Base-by-base conservation (phyloP, 23 red algal species). In the Gracilariopsis chorda region DNA sequence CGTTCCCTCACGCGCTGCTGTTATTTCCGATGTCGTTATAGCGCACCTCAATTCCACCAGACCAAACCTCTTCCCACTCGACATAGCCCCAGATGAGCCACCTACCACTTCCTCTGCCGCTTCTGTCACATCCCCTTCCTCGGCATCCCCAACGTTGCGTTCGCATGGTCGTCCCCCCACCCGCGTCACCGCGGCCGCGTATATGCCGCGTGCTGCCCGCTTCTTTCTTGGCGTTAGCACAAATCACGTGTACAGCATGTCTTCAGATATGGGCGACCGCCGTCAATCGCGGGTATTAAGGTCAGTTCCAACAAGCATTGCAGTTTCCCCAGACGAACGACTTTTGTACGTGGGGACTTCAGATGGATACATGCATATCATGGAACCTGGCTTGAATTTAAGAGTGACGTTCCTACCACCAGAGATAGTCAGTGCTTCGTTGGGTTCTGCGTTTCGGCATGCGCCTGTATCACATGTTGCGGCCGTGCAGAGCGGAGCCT, bases 141-240 rank as follows among this genome's bases (percentile, higher is more conserved):
- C 14, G 33, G 13, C 32, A 6, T 68, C 3, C 17, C 32, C 62
- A 39, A 30, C 62, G n/a, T 39, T 1, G 13, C 62, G 62, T 0
- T 12, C 62, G 17, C 62, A 36, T 36, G 41, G 33, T 68, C 10
- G 23, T 36, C 67, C 67, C 39, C n/a, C n/a, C n/a, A n/a, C n/a
- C n/a, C 67, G 67, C 20, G 67, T 73, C 40, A 73, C 67, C 20
- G 67, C 67, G 20, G 67, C 67, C 17, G 67, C 67, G 39, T 73
- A 27, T 35, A 42, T 35, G 32, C 40, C 36, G 40, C 36, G 67
- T 23, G 67, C 21, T 24, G 67, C 67, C 20, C 67, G 67, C 11
- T 46, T 73, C 37, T 17, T 73, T 36, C 21, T 73, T 36, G 67
- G 67, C 11, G 40, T 46, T 25, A 45, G 37, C 40, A 73, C 67